Base-by-base conservation (phyloP, 306 rosid genomes). In the Citrullus amarus region DNA sequence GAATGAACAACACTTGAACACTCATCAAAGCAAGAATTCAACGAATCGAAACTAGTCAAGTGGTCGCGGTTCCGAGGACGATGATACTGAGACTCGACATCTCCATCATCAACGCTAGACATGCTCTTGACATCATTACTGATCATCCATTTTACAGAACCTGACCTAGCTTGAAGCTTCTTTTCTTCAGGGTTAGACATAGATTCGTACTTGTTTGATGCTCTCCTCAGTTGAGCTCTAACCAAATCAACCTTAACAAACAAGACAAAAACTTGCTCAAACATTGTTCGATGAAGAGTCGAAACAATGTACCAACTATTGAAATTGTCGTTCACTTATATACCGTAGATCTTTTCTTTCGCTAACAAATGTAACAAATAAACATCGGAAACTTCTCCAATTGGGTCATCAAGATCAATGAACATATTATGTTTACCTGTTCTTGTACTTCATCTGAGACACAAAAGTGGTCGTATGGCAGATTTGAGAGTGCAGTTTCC, bases 401-500 rank as follows among this genome's bases (percentile, higher is more conserved):
- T 39, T 39, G 8, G 44, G 8, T 39, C 6, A 0, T 39, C 36
- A 32, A 32, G 36, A 32, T 32, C 36, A 32, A 32, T 44, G 14
- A 53, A 5, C 8, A 16, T 53, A 8, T 53, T 16, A 53, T 54
- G 57, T 54, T 65, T 80, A 95, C 98, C 97, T 95, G 98, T 85
- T 95, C 98, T 73, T 85, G 84, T 81, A 95, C 98, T 87, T 95
- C 98, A 84, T 86, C 97, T 4, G 97, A 91, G 76, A 95, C 88
- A 62, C 90, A 91, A 54, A 86, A 86, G 78, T 72, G 83, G 34
- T 86, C 93, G 70, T 83, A 92, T 6, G 97, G 96, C 68, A 95
- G 76, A 79, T 82, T 82, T 58, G 87, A 79, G 60, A 95, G 76
- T 58, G 93, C 90, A 69, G 85, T 89, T 85, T 95, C 97, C 88